phyloP scores from a whole-genome alignment of 805 yeast species.

The Starmerella scarabaei region DNA sequence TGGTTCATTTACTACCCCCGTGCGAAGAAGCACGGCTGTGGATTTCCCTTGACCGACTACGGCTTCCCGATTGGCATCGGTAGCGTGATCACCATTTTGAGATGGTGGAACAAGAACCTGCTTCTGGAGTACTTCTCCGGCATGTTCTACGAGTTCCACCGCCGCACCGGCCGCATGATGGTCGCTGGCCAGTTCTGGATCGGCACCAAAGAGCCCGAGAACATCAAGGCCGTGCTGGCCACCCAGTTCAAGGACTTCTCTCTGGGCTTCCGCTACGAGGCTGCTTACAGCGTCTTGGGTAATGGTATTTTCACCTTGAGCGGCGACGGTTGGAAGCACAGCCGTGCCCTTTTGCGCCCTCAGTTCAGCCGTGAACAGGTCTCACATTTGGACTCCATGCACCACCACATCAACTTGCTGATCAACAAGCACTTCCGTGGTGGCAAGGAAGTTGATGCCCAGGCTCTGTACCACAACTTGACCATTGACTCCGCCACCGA shows the following conservation, averaged over 20 bases:
- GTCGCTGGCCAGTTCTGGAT: slow-evolving; percentile 15
- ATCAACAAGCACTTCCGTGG: slow-evolving; percentile 13
- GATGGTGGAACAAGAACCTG: background rate
- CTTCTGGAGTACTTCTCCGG: slow-evolving; percentile 10
- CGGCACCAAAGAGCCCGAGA: slow-evolving; percentile 23
- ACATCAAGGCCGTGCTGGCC: slow-evolving; percentile 23
- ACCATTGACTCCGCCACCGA: slow-evolving; percentile 25
- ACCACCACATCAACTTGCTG: slow-evolving; percentile 20
- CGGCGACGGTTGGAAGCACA: slow-evolving; percentile 26
- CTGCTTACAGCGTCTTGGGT: slow-evolving; percentile 20
- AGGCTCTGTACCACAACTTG: slow-evolving; percentile 18
- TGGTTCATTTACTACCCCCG: slow-evolving; percentile 6
- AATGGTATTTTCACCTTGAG: slow-evolving; percentile 24
- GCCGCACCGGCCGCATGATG: slow-evolving; percentile 8
- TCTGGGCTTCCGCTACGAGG: slow-evolving; percentile 22
- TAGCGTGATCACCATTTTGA: background rate
- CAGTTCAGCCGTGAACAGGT: slow-evolving; percentile 24
- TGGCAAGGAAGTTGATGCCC: slow-evolving; percentile 20
- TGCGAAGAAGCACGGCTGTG: slow-evolving; percentile 14
- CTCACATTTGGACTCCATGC: slow-evolving; percentile 19
- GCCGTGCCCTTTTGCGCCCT: slow-evolving; percentile 24
- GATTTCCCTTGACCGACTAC: background rate
- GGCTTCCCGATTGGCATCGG: slow-evolving; percentile 15
- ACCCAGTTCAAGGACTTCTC: slow-evolving; percentile 23
- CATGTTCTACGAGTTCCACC: slow-evolving; percentile 2